Evolutionary conservation across 495 filamentous ascomycete species (phyloP).

Genomic region (Neurospora sp.): DNA sequence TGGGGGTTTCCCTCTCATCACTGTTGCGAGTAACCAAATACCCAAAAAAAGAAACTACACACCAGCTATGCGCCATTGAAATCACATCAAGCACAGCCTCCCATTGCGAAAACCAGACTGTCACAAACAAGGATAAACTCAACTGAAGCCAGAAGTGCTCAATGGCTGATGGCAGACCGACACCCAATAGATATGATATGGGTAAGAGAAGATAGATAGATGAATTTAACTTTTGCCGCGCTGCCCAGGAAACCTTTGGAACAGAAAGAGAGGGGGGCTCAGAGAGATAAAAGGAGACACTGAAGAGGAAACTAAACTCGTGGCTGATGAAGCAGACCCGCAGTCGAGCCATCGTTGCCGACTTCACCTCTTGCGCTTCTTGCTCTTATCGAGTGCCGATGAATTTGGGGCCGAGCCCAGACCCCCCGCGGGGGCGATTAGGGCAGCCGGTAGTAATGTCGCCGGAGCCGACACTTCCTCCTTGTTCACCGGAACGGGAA

Average conservation of each 20-base stretch:
- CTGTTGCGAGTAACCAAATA: not conserved
- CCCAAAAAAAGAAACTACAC: not conserved
- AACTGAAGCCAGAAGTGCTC: not conserved
- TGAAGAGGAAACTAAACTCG: not conserved
- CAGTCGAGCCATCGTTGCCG: not conserved
- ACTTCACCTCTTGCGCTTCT: conserved; percentile 38
- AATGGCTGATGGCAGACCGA: not conserved
- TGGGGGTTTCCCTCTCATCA: not conserved
- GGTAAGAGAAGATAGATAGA: not conserved
- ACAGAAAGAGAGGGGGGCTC: not conserved
- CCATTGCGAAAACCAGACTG: not conserved
- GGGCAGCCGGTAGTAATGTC: conserved; percentile 29
- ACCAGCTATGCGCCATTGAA: not conserved
- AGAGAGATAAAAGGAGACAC: not conserved
- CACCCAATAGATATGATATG: not conserved
- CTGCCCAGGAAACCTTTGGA: not conserved
- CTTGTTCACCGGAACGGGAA: conserved; percentile 61
- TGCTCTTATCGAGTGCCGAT: conserved; percentile 28
- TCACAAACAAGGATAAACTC: not conserved
- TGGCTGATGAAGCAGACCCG: not conserved
- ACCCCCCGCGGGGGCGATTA: conserved; percentile 14
- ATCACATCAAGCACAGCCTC: not conserved
- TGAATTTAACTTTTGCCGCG: not conserved
- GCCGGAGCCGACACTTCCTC: conserved; percentile 25
- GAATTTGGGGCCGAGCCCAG: not conserved